A percentile compares a stretch with the other conserved stretches of the same genome.
Evolutionary conservation across 345 rosid genomes (phyloP).

Genomic region (Euphorbia pulcherrima): DNA sequence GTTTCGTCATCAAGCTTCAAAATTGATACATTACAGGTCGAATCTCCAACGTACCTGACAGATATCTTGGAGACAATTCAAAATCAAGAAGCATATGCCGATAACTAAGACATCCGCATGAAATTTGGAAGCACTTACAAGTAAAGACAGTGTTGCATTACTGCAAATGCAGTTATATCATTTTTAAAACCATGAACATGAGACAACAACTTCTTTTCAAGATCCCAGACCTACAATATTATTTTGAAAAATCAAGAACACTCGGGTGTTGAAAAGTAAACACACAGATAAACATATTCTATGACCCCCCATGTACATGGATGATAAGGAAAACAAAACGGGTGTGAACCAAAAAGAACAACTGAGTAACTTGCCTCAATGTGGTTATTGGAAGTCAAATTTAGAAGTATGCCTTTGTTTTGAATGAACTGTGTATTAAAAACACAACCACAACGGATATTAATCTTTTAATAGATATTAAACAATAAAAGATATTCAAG

Average conservation of each 20-base stretch:
- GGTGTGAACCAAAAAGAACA: background rate
- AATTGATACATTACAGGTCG: slow-evolving; percentile 62
- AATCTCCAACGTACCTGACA: slow-evolving; percentile 76
- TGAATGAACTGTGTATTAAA: slow-evolving; percentile 50
- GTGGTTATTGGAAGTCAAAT: slow-evolving; percentile 60
- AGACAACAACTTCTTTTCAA: slow-evolving; percentile 60
- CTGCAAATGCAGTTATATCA: slow-evolving; percentile 59
- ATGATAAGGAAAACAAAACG: background rate
- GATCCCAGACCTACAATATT: slow-evolving; percentile 69
- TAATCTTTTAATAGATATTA: slow-evolving; percentile 14
- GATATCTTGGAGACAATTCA: slow-evolving; percentile 11
- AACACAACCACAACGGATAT: background rate
- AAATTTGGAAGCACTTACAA: slow-evolving; percentile 48
- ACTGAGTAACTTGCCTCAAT: slow-evolving; percentile 58
- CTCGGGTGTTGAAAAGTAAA: background rate
- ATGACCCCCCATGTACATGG: background rate
- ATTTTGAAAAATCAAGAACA: slow-evolving; percentile 17
- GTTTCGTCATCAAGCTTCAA: slow-evolving; percentile 57
- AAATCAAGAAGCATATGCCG: background rate
- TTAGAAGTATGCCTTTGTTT: slow-evolving; percentile 68
- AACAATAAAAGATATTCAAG: background rate
- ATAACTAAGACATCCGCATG: background rate
- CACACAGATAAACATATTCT: background rate
- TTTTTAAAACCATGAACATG: slow-evolving; percentile 44
- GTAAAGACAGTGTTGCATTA: slow-evolving; percentile 56